These are phyloP conservation scores for Fusarium sp. DNA, from an alignment of 2,329 filamentous ascomycete genomes.

Conservation along the genomic window DNA sequence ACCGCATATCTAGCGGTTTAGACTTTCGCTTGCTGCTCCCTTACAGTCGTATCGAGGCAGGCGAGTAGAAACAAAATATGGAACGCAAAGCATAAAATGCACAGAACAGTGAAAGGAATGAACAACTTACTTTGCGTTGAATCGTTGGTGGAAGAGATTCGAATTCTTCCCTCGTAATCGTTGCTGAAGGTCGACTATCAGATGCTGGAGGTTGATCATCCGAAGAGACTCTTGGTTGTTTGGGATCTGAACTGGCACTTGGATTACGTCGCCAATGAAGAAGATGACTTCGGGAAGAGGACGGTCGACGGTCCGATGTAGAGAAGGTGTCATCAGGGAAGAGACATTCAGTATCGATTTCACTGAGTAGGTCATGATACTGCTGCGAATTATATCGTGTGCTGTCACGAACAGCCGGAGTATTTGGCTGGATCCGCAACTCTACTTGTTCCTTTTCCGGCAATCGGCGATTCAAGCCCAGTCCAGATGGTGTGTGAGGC, in stretches of 20 bases:
- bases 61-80: constrained; percentile 17
- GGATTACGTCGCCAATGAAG: constrained; percentile 38
- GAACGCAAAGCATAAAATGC: not conserved
- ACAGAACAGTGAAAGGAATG: constrained; percentile 22
- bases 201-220: constrained; percentile 34
- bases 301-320: constrained; percentile 40
- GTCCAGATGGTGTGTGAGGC: constrained; percentile 9
- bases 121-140: constrained; percentile 67
- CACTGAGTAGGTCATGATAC: constrained; percentile 39
- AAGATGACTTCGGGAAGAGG: constrained; percentile 46
- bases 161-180: constrained; percentile 56
- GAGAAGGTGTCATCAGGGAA: constrained; percentile 31
- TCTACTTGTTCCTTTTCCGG: constrained; percentile 35
- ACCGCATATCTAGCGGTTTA: constrained; percentile 17
- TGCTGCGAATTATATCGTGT: constrained; percentile 28
- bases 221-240: constrained; percentile 41
- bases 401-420: constrained; percentile 11
- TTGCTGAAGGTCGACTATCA: constrained; percentile 42
- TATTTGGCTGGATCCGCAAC: constrained; percentile 29
- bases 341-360: constrained; percentile 39
- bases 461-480: constrained; percentile 26
- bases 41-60: constrained; percentile 14
- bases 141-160: constrained; percentile 65
- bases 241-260: constrained; percentile 32
- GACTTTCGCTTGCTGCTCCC: constrained; percentile 1